phyloP scores from a whole-genome alignment of 2,329 filamentous ascomycete species.

The Pseudopithomyces maydicus region DNA sequence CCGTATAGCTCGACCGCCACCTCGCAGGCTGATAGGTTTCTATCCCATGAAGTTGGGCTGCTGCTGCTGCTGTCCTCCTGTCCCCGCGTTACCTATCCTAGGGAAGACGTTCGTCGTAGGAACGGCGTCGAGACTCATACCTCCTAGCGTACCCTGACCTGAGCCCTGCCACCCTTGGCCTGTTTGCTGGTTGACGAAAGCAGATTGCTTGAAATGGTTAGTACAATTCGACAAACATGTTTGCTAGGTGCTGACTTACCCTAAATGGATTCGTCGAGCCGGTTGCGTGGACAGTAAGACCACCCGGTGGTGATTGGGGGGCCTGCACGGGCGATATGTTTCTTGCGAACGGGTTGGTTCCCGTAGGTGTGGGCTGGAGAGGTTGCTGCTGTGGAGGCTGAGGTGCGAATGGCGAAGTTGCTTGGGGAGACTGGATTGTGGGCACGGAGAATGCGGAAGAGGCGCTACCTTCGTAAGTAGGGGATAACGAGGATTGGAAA shows the following conservation, averaged over 20 bases:
- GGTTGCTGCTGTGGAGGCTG: constrained; percentile 47
- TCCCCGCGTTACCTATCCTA: constrained; percentile 60
- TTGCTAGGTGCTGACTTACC: neutral
- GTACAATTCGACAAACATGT: neutral
- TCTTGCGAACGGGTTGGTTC: constrained; percentile 74
- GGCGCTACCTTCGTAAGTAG: constrained; percentile 11
- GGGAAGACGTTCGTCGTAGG: constrained; percentile 86
- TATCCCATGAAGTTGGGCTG: constrained; percentile 40
- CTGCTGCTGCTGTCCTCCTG: constrained; percentile 27
- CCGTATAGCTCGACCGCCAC: neutral
- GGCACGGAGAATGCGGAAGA: constrained; percentile 34
- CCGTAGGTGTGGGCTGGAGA: constrained; percentile 65
- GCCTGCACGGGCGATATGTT: constrained; percentile 50
- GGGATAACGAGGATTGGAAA: constrained; percentile 35
- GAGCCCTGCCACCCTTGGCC: constrained; percentile 81
- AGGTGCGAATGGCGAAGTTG: constrained; percentile 35
- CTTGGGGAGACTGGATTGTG: constrained; percentile 33
- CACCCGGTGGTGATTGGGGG: constrained; percentile 33
- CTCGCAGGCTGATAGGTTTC: neutral
- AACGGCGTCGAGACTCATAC: constrained; percentile 73
- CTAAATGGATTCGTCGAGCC: constrained; percentile 49
- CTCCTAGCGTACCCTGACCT: constrained; percentile 78
- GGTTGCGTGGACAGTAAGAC: constrained; percentile 72
- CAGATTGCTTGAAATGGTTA: constrained; percentile 82
- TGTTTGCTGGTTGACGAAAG: constrained; percentile 86